phyloP scores from a whole-genome alignment of 2,329 filamentous ascomycete genomes.

The Orbilia quercus region DNA sequence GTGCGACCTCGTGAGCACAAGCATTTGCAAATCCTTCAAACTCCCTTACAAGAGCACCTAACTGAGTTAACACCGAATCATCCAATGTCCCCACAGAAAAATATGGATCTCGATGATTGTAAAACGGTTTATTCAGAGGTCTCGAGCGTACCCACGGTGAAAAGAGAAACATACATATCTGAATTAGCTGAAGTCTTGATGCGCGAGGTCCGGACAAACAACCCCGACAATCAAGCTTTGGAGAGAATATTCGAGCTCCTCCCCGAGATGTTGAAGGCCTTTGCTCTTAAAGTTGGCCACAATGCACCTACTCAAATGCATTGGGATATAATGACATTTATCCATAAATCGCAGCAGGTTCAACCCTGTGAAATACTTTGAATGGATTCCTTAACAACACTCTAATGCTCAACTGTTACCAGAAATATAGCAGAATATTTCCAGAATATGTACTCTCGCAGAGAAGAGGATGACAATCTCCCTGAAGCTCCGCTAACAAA shows the following conservation, averaged over 20 bases:
- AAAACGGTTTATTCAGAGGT: constrained; percentile 29
- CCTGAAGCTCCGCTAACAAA: no score
- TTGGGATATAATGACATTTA: constrained; percentile 32
- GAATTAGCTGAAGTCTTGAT: constrained; percentile 21
- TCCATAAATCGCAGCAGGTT: constrained; percentile 14
- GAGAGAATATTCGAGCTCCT: constrained; percentile 8
- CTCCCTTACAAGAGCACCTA: no score
- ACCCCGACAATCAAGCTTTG: neutral
- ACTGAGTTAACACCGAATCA: no score
- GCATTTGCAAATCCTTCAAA: no score
- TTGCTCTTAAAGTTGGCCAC: constrained; percentile 33
- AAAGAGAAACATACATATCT: constrained; percentile 16
- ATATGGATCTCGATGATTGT: neutral
- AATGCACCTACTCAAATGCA: constrained; percentile 20
- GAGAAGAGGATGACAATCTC: no score
- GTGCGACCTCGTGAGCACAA: no score
- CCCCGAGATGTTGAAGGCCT: constrained; percentile 21
- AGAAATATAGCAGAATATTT: no score
- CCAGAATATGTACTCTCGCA: no score
- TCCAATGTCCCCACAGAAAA: no score
- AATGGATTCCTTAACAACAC: no score
- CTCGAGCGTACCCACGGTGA: constrained; percentile 12
- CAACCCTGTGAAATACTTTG: no score
- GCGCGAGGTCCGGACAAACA: neutral
- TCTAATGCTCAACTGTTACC: no score